Evolutionary conservation across 345 rosid species (phyloP), one percentile per base, ranked within the genome.

Genomic region (Eucalyptus curtisii): DNA sequence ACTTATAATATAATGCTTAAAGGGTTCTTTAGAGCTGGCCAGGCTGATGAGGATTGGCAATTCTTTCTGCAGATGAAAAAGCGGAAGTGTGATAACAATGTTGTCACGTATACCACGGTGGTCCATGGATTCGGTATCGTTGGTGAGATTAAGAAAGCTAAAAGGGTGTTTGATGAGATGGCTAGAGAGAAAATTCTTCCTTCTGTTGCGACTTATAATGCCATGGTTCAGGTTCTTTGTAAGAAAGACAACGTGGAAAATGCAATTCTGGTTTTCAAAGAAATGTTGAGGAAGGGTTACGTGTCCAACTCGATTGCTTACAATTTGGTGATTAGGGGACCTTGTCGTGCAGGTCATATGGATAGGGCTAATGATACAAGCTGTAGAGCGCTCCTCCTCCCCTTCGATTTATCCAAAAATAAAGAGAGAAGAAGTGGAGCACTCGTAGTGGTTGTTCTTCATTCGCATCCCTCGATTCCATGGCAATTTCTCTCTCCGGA

Each of bases 241-340:
- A 97, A 94, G 95, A 96, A 97, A 92, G 99, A 96, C 90, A 92
- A 86, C 20, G 96, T 97, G 90, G 98, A 95, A 52, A 96, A 94
- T 89, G 99, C 97, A 17, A 57, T 96, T 80, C 52, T 81, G 66
- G 90, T 96, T 90, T 96, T 97, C 84, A 96, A 95, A 87, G 97
- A 96, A 49, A 96, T 97, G 99, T 89, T 92, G 94, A 91, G 91
- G 88, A 96, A 93, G 90, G 98, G 97, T 79, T 96, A 95, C 87
- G 90, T 90, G 44, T 97, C 97, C 14, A 96, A 96, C 90, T 90
- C 91, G 24, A 94, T 90, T 3, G 95, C 98, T 61, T 97, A 94
- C 88, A 96, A 95, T 88, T 90, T 96, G 91, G n/a, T n/a, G n/a
- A n/a, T n/a, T n/a, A n/a, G n/a, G n/a, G n/a, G n/a, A n/a, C n/a